A percentile compares a stretch with the other conserved stretches of the same genome.
Evolutionary conservation across 1,284 basidiomycete genomes (phyloP).

Genomic region (Rhodofomes roseus): DNA sequence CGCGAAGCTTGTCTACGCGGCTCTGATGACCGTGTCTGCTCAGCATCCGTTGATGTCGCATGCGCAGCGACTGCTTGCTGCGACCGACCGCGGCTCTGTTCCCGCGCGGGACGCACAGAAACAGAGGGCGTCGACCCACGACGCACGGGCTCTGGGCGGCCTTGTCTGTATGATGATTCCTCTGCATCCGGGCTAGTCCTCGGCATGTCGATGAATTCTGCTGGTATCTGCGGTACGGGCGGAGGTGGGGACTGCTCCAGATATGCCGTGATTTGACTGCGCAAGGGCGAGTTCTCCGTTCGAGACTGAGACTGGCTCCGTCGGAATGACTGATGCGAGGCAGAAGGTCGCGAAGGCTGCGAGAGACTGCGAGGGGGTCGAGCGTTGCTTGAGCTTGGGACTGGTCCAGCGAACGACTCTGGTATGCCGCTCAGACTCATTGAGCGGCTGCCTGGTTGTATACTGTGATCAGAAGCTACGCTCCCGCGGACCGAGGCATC

Average conservation of each 20-base stretch:
- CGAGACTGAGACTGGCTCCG: conserved; percentile 7
- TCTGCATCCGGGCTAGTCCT: not conserved
- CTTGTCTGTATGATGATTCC: not conserved
- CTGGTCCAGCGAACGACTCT: not conserved
- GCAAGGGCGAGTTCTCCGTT: not conserved
- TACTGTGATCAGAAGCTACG: conserved; percentile 27
- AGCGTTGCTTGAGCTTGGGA: not conserved
- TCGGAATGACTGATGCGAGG: not conserved
- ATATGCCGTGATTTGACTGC: not conserved
- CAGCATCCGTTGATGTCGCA: not conserved
- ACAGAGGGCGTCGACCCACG: not conserved
- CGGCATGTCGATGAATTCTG: not conserved
- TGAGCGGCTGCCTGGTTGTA: conserved; percentile 17
- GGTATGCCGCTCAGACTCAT: conserved; percentile 3
- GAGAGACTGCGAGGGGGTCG: conserved; percentile 6
- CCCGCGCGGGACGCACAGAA: not conserved
- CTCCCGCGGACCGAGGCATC: conserved; percentile 16
- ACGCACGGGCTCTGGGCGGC: not conserved
- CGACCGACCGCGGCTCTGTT: not conserved
- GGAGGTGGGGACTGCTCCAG: not conserved
- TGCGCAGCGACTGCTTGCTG: not conserved
- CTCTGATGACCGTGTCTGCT: not conserved
- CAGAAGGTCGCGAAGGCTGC: conserved; percentile 1
- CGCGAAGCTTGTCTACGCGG: not conserved
- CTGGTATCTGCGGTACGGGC: not conserved